These are phyloP conservation scores for Hymenoscyphus scutula DNA, from an alignment of 2,329 filamentous ascomycete genomes.

Conservation along the genomic window DNA sequence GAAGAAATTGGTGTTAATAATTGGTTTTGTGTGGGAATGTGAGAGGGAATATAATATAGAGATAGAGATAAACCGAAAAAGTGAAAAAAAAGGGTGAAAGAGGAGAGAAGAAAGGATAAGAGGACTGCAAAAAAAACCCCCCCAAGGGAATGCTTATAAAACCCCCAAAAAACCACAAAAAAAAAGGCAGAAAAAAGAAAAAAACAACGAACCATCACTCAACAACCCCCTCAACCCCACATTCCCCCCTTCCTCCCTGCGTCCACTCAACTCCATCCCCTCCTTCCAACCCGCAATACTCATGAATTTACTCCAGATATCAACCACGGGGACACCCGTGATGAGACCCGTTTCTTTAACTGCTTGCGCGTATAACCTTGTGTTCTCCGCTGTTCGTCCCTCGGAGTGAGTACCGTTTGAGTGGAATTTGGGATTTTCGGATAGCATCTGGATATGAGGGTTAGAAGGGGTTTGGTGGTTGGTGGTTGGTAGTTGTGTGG, in stretches of 20 bases:
- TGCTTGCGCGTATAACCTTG: slow-evolving; percentile 58
- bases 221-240: background rate
- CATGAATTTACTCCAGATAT: slow-evolving; percentile 80
- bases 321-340: slow-evolving; percentile 58
- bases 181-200: background rate
- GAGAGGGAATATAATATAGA: too few species aligned
- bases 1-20: too few species aligned
- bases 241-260: background rate
- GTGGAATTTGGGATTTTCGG: slow-evolving; percentile 6
- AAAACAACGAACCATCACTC: background rate
- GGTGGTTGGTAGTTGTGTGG: too few species aligned
- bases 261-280: slow-evolving; percentile 9
- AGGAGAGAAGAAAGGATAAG: too few species aligned
- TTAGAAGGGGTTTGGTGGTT: too few species aligned
- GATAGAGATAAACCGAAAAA: too few species aligned
- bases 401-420: slow-evolving; percentile 45
- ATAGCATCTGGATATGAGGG: too few species aligned
- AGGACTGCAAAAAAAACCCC: too few species aligned
- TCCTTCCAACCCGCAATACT: slow-evolving; percentile 48
- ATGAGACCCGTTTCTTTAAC: slow-evolving; percentile 53
- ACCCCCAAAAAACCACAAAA: slow-evolving; percentile 25
- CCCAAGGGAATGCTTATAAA: background rate
- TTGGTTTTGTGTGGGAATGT: too few species aligned
- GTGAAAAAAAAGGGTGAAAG: too few species aligned
- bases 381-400: slow-evolving; percentile 42